Evolutionary conservation across 1,284 basidiomycete genomes (phyloP).

Genomic region (Takashimella koratensis): DNA sequence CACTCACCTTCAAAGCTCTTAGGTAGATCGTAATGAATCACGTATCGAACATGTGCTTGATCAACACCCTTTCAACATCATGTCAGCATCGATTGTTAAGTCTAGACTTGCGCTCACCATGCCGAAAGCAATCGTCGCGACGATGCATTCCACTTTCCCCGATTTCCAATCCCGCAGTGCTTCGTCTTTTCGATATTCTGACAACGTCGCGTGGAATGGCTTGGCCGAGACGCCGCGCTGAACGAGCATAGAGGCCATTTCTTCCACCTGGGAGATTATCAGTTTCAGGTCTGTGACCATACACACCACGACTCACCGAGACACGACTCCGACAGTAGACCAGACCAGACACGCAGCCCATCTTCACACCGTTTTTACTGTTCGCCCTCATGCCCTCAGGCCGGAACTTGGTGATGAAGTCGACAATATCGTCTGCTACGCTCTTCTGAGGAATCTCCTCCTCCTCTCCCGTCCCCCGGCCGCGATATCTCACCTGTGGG

Average conservation of each 20-base stretch:
- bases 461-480: constrained; percentile 9
- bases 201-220: constrained; percentile 70
- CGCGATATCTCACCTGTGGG: constrained; percentile 19
- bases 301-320: constrained; percentile 32
- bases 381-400: constrained; percentile 25
- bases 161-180: constrained; percentile 59
- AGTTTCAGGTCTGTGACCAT: not conserved
- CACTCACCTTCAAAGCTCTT: constrained; percentile 72
- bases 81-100: not conserved
- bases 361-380: constrained; percentile 18
- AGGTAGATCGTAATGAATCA: constrained; percentile 61
- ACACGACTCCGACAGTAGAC: constrained; percentile 67
- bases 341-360: constrained; percentile 63
- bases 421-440: constrained; percentile 55
- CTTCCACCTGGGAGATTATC: not conserved
- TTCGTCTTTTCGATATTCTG: constrained; percentile 52
- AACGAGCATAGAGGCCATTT: constrained; percentile 59
- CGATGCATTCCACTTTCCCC: constrained; percentile 50
- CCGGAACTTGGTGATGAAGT: constrained; percentile 56
- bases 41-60: constrained; percentile 70
- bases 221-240: constrained; percentile 63
- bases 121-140: constrained; percentile 74
- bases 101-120: constrained; percentile 58
- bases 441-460: constrained; percentile 6
- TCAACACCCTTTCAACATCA: constrained; percentile 70